Conservation (phyloP, 106 monocot genomes). For the Acorus calamus region DNA sequence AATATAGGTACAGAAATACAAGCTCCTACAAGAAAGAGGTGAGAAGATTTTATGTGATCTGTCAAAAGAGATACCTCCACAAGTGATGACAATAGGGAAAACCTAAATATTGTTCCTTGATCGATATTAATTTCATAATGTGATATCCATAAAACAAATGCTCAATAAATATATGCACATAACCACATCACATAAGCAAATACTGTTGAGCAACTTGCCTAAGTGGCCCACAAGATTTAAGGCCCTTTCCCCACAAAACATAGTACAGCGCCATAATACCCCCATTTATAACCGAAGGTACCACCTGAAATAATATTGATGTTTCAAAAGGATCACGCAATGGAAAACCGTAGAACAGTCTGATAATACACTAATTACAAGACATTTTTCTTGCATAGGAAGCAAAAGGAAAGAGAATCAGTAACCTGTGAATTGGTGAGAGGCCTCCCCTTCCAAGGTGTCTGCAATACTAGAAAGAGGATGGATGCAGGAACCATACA, state of each 20-base stretch:
- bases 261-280: conserved; percentile 87
- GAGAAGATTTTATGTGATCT: too few species aligned
- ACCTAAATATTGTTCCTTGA: too few species aligned
- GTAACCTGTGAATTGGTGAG: conserved; percentile 90
- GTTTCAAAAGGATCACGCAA: conserved; percentile 6
- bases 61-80: too few species aligned
- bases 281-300: conserved; percentile 87
- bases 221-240: conserved; percentile 79
- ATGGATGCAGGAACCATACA: conserved; percentile 82
- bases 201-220: conserved; percentile 45
- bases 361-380: neutral
- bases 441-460: conserved; percentile 91
- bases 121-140: too few species aligned
- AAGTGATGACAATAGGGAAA: too few species aligned
- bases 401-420: conserved; percentile 4
- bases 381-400: neutral
- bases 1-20: too few species aligned
- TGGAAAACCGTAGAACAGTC: neutral
- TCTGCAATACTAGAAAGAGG: conserved; percentile 71
- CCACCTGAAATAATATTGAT: conserved; percentile 42
- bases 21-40: too few species aligned
- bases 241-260: conserved; percentile 88
- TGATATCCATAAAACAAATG: neutral
- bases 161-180: neutral
- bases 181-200: neutral